phyloP scores from a whole-genome alignment of 75 land plant species.

The Cryptomeria japonica region DNA sequence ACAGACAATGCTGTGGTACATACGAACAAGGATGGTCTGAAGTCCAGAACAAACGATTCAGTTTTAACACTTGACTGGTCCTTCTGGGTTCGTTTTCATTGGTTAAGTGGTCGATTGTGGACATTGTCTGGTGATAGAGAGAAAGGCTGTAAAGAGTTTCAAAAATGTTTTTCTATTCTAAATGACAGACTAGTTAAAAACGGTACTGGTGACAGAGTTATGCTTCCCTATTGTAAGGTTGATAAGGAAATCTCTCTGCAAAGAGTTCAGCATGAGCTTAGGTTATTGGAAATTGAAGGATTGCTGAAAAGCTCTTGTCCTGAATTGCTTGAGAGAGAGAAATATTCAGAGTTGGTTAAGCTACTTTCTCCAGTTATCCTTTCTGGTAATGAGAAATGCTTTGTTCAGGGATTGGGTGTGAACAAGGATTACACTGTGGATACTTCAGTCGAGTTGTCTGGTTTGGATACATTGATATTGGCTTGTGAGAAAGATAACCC shows the following conservation, averaged over 20 bases:
- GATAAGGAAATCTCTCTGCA: constrained; percentile 57
- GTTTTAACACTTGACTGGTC: constrained; percentile 25
- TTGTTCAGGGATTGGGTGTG: constrained; percentile 27
- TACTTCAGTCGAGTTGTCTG: constrained; percentile 63
- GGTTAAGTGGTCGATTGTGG: constrained; percentile 77
- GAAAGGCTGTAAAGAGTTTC: constrained; percentile 73
- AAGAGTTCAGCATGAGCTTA: constrained; percentile 67
- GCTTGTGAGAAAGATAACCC: constrained; percentile 73
- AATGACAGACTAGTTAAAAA: constrained; percentile 18
- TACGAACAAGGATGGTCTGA: neutral
- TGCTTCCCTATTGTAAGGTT: constrained; percentile 73
- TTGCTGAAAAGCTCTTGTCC: constrained; percentile 47
- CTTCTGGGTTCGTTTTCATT: constrained; percentile 88
- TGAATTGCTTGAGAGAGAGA: constrained; percentile 68
- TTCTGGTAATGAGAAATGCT: constrained; percentile 40
- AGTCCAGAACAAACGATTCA: constrained; percentile 9
- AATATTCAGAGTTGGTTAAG: constrained; percentile 60
- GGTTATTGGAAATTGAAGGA: constrained; percentile 62
- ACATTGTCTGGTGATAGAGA: constrained; percentile 56
- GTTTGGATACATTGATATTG: constrained; percentile 61
- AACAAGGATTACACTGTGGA: constrained; percentile 40
- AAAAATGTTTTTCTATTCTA: constrained; percentile 52
- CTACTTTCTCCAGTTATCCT: constrained; percentile 72
- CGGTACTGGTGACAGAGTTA: constrained; percentile 20
- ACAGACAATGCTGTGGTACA: neutral